Evolutionary conservation across 73 alveolate genomes (phyloP), one percentile per base, ranked within the genome.

Genomic region (Symbiodinium natans): DNA sequence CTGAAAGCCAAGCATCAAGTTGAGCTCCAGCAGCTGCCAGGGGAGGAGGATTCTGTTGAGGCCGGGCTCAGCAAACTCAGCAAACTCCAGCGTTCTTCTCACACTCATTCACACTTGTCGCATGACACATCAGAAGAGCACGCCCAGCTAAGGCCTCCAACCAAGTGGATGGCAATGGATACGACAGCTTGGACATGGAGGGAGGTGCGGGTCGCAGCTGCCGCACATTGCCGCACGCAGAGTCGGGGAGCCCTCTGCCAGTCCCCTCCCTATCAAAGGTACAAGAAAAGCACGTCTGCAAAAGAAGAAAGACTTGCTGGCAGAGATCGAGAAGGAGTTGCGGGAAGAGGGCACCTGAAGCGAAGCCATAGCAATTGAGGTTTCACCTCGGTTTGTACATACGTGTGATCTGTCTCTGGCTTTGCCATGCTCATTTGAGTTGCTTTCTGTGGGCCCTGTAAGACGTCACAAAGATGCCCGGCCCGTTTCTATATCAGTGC

Each of bases 241-340:
- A 10, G 63, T 8, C 63, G 63, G 63, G 63, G 8, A 10, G 8
- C 63, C 63, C 17, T 48, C 17, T 48, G 63, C 23, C 17, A 10
- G 8, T 48, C 63, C 63, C 17, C 63, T 48, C 17, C 23, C 8
- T 8, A 48, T 48, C 63, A 34, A 19, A 90, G 97, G 97, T 82
- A 90, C 97, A 3, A 82, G 97, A 25, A 73, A 73, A 52, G 77
- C 88, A 31, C 43, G 97, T 3, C 5, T 42, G 74, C 97, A 90
- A 38, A 90, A 73, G 97, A 90, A 90, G 97, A 68, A 73, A 59
- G 89, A 90, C 40, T 46, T 90, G 23, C 52, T 90, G 40, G 97
- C 97, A 2, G 97, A 73, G 48, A 90, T 90, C 31, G 97, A 90
- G 83, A 90, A 90, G 40, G 97, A 90, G 56, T 41, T 90, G 89